Conservation (phyloP, 106 monocot species). For the Phalaenopsis aphrodite region DNA sequence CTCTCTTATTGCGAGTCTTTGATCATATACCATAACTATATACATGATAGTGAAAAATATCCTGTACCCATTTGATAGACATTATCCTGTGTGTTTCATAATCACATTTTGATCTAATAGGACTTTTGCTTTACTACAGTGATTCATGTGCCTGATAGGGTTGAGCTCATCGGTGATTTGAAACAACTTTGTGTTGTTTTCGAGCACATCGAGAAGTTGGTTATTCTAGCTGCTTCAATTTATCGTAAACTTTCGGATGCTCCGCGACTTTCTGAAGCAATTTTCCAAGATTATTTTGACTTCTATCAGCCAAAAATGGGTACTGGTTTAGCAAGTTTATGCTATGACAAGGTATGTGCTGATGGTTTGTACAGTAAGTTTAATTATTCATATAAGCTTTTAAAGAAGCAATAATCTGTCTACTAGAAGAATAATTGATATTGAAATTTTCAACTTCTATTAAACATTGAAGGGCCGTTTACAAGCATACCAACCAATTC, state of each 20-base stretch:
- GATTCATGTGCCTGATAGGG: slow-evolving; percentile 35
- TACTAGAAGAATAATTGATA: neutral
- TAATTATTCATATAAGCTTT: neutral
- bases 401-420: neutral
- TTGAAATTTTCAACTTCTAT: neutral
- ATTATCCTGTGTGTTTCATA: neutral
- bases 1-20: neutral
- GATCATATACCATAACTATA: neutral
- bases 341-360: slow-evolving; percentile 67
- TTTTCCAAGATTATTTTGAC: slow-evolving; percentile 67
- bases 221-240: slow-evolving; percentile 62
- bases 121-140: slow-evolving; percentile 21
- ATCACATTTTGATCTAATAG: neutral
- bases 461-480: no score
- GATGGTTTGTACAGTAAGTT: neutral
- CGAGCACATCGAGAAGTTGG: slow-evolving; percentile 76
- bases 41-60: neutral
- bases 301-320: slow-evolving; percentile 96
- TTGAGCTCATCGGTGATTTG: slow-evolving; percentile 61
- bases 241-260: slow-evolving; percentile 56
- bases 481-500: no score
- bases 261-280: slow-evolving; percentile 64
- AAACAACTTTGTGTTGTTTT: slow-evolving; percentile 67
- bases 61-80: neutral
- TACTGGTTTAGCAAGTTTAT: slow-evolving; percentile 55